These are phyloP conservation scores for Litchi chinensis DNA, from an alignment of 345 rosid species.

Conservation along the genomic window DNA sequence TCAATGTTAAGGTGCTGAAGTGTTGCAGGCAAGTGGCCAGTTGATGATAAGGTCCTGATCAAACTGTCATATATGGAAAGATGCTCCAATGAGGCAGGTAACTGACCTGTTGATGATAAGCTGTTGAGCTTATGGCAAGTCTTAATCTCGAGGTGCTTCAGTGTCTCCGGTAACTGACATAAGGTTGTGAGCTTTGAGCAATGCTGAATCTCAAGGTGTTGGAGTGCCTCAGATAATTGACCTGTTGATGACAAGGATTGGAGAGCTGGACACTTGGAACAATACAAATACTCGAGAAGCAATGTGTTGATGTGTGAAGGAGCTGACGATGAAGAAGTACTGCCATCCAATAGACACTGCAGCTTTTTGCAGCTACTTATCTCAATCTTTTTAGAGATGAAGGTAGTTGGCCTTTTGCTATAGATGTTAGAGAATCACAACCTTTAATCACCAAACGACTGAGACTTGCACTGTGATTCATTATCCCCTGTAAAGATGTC, in stretches of 20 bases:
- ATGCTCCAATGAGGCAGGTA: background rate
- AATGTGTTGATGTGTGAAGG: no score
- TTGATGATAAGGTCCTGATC: background rate
- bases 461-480: background rate
- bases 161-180: background rate
- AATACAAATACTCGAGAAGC: background rate
- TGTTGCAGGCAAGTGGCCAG: background rate
- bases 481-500: background rate
- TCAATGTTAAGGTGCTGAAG: background rate
- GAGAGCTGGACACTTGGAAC: background rate
- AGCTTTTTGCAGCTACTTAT: background rate
- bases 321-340: no score
- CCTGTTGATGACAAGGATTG: background rate
- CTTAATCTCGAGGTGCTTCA: background rate
- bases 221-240: background rate
- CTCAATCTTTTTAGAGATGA: background rate
- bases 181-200: background rate
- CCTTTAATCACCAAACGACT: background rate
- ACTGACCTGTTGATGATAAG: no score
- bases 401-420: background rate
- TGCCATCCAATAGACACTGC: background rate
- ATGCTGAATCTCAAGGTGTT: constrained; percentile 5
- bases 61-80: background rate
- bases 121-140: background rate
- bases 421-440: background rate